Evolutionary conservation across 805 yeast genomes (phyloP), one percentile per base, ranked within the genome.

Genomic region (Myxozyma sirexii): DNA sequence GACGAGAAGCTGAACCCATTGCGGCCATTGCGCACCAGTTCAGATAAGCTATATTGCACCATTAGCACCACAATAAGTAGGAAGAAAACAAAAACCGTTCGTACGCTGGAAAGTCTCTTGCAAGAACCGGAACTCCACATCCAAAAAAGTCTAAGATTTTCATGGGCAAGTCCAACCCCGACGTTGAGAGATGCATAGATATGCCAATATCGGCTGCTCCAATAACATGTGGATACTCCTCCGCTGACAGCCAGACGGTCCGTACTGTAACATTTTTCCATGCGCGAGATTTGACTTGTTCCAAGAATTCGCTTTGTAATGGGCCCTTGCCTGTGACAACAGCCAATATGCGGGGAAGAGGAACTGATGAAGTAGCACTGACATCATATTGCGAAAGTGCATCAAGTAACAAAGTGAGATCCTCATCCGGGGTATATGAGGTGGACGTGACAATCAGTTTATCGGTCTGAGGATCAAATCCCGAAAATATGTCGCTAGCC

Each of bases 291-390:
- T 80, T 73, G 8, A 71, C 67, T n/a, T 75, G 67, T 1, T 88
- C 87, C 24, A 76, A 71, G 67, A 86, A 87, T 21, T 80, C 75
- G 1, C 74, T 72, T 65, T 84, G 84, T 74, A 88, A 71, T 0
- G 98, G 98, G 0, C 99, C 99, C 71, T 92, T 93, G 0, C 99
- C 99, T 0, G 99, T 94, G n/a, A 94, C 86, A n/a, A 94, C 74
- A 54, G 90, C 82, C 39, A 84, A 72, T 1, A 92, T 69, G 0
- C 64, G 35, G 7, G 54, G 57, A n/a, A 53, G 46, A 2, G 62
- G 8, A 48, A 59, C n/a, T 7, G 35, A 21, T 44, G 47, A 4
- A 60, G 51, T 51, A 41, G 60, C 48, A 3, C 53, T 54, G 39
- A 63, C 52, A 50, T 88, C 92, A 64, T 90, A 86, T 23, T 74